These are phyloP conservation scores for Mycena alexandri DNA, from an alignment of 768 basidiomycete genomes.

Conservation along the genomic window DNA sequence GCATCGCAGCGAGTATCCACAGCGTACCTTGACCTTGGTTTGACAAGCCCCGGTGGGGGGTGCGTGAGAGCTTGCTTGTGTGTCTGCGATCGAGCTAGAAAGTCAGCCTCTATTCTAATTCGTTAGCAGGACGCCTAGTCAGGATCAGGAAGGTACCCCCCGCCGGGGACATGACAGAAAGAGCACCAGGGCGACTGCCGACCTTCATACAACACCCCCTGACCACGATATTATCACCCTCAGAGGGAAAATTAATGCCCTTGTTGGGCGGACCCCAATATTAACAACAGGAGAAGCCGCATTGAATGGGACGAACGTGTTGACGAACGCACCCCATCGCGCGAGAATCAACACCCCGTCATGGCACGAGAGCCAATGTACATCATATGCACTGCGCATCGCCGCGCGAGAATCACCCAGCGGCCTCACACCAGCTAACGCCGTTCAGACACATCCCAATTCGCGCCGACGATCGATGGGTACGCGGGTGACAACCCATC, in stretches of 20 bases:
- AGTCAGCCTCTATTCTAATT: neutral
- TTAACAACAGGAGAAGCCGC: neutral
- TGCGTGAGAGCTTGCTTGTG: neutral
- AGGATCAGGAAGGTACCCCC: too few species aligned
- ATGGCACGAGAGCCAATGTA: slow-evolving; percentile 21
- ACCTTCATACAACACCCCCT: too few species aligned
- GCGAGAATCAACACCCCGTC: slow-evolving; percentile 5
- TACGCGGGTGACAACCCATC: neutral
- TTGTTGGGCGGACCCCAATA: too few species aligned
- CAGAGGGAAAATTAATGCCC: too few species aligned
- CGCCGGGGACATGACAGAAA: too few species aligned
- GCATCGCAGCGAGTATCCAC: neutral
- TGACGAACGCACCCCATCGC: neutral
- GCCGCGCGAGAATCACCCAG: slow-evolving; percentile 1
- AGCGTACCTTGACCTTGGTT: neutral
- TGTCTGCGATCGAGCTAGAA: neutral
- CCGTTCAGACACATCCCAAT: neutral
- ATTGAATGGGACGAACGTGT: neutral
- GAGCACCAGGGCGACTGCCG: too few species aligned
- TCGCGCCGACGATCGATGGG: neutral
- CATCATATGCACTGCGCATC: slow-evolving; percentile 8
- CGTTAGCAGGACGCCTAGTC: too few species aligned
- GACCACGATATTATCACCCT: too few species aligned
- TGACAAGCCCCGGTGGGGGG: neutral
- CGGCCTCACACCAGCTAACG: slow-evolving; percentile 5